These are phyloP conservation scores for Coccomyxa sp. DNA, from an alignment of 139 green algal genomes.

Conservation along the genomic window DNA sequence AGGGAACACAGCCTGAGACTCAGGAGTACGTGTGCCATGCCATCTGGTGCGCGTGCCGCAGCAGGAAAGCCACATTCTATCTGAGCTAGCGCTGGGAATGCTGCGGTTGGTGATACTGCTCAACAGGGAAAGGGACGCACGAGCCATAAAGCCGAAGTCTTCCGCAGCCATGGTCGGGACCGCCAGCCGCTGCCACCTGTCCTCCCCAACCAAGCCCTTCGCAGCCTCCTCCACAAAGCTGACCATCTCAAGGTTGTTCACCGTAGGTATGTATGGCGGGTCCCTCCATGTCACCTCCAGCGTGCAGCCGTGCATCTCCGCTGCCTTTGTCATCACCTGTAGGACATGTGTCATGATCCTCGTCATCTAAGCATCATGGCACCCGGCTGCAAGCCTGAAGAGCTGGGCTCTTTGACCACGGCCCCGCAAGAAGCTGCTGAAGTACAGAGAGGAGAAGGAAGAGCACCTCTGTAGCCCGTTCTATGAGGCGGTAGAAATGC, in stretches of 20 bases:
- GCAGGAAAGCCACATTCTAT: no score
- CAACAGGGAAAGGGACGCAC: no score
- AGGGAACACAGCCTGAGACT: no score
- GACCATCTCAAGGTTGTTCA: conserved; percentile 61
- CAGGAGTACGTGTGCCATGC: no score
- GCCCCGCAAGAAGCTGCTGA: not conserved
- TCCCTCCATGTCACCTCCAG: conserved; percentile 60
- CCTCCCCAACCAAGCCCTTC: conserved; percentile 9
- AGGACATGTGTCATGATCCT: no score
- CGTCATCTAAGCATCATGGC: not conserved
- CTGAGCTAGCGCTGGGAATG: no score
- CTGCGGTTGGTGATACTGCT: no score
- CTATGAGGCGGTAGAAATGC: not conserved
- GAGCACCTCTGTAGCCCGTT: not conserved
- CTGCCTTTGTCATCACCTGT: conserved; percentile 35
- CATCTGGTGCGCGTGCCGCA: no score
- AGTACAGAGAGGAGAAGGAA: not conserved
- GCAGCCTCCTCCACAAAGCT: conserved; percentile 58
- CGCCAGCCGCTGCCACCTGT: not conserved
- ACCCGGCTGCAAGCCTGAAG: not conserved
- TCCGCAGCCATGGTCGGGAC: not conserved
- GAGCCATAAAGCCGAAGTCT: not conserved
- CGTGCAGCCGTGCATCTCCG: conserved; percentile 59
- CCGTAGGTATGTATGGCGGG: conserved; percentile 64
- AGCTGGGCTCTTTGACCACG: not conserved